Base-by-base conservation (phyloP, 176 grass and related monocot species). In the Panicum miliaceum region DNA sequence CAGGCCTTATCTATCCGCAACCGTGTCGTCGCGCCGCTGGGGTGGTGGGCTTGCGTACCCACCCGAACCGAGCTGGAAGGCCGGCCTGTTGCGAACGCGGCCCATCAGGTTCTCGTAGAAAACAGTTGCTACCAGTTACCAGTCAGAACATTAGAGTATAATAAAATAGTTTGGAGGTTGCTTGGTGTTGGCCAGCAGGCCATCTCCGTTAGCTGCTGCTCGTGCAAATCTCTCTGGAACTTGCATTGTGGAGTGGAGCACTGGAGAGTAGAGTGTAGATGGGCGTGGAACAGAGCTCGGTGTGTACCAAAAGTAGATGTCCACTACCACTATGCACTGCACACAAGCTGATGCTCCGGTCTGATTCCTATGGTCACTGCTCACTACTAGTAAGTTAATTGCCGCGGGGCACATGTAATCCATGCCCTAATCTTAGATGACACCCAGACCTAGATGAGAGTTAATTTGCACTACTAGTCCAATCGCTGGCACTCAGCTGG, bases 1-100 rank as follows among this genome's bases (percentile, higher is more conserved):
- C 45, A 14, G 68, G 78, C 54, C 64, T 86, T 82, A 86, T 82
- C 78, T 86, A 81, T 10, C 0, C 6, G 6, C 27, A 18, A 16
- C 22, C 32, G 42, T 73, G 45, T 32, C n/a, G 14, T 48, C 25
- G 26, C 16, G 27, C 27, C 16, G 16, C 16, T 64, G 56, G 56
- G 40, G 29, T 32, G 3, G 6, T 29, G 43, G 23, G 45, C 26
- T 19, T 35, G 8, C 2, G 6, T 18, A 50, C 7, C 25, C 4
- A 73, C 2, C 14, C 5, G 5, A 7, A 4, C 11, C 25, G 22
- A 22, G 20, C 22, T 42, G 18, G 53, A 22, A n/a, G 29, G 29
- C 29, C 13, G 12, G 46, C 12, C 46, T 15, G 46, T 48, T 48
- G 1, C 22, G 22, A 58, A 23, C 20, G 56, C 56, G 22, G 22